Evolutionary conservation across 1,284 basidiomycete species (phyloP), one percentile per base, ranked within the genome.

Genomic region (Inonotus hispidus): DNA sequence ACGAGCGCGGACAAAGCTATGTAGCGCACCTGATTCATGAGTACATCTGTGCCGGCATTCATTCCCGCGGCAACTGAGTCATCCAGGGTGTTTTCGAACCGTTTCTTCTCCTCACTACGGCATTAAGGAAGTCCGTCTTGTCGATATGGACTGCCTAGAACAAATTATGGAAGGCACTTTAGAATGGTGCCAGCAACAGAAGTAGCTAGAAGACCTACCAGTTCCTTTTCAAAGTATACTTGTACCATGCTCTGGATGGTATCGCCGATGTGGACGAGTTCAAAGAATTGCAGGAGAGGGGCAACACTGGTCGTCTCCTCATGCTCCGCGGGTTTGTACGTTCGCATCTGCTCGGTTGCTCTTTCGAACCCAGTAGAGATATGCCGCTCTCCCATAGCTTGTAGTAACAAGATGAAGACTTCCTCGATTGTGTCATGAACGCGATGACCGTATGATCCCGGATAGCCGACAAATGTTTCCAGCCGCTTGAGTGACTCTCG

Each of bases 221-320:
- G 77, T 69, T 97, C 95, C 71, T 95, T 95, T 70, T 98, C 95
- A 70, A 95, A 99, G 74, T 96, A 99, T 1, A 98, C 96, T 67
- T 98, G 93, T 1, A 97, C 86, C 87, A 99, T 97, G 29, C 90
- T 93, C 74, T 95, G 93, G 56, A 99, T 98, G 19, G 93, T 99
- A 72, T 99, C 96, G 0, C 94, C 97, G 16, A 98, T 81, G 75
- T 99, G 96, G 0, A 97, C 95, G 16, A 99, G 80, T 77, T 98
- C 96, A 68, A 99, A 98, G 75, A 99, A 99, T 73, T 98, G 95
- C 49, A 98, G 77, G 1, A 99, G 75, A 0, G 96, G 95, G 0
- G 94, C 93, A 1, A 98, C 94, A 61, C 83, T 86, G 27, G 82
- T 84, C 16, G 84, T 88, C 58, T 83, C 84, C 58, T 87, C 82